Percentiles rank a stretch among this genome's conserved stretches.
Evolutionary conservation across 192 early-diverging fungal genomes (phyloP).

Genomic region (Coemansia biformis): DNA sequence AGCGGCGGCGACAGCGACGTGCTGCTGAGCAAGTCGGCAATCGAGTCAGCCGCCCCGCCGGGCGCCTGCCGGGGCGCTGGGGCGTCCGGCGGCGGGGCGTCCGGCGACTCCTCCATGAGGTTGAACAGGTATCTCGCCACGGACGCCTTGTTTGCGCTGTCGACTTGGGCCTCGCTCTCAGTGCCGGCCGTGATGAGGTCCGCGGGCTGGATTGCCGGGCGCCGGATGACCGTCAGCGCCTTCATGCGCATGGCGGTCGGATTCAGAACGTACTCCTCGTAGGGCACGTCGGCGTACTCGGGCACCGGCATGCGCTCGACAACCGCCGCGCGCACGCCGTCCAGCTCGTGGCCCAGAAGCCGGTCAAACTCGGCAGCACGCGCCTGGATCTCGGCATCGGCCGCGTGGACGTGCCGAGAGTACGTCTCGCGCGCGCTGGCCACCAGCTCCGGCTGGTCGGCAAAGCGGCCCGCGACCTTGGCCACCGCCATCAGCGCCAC

Average conservation of each 20-base stretch:
- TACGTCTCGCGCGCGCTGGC: conserved; percentile 58
- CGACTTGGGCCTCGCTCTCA: too few species aligned
- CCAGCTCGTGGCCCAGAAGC: conserved; percentile 63
- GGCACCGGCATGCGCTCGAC: conserved; percentile 92
- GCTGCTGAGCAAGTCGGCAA: conserved; percentile 75
- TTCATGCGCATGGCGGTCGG: conserved; percentile 52
- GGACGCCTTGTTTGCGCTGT: conserved; percentile 16
- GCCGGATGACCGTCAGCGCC: conserved; percentile 21
- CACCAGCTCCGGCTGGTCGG: conserved; percentile 21
- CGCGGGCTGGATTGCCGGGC: conserved; percentile 19
- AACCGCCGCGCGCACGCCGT: conserved; percentile 67
- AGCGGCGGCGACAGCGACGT: conserved; percentile 40
- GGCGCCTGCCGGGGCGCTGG: conserved; percentile 15
- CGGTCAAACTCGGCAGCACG: conserved; percentile 87
- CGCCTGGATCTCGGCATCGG: conserved; percentile 90
- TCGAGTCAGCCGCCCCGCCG: conserved; percentile 41
- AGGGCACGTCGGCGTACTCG: conserved; percentile 52
- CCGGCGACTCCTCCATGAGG: conserved; percentile 56
- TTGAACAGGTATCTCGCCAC: conserved; percentile 57
- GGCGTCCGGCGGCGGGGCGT: conserved; percentile 5
- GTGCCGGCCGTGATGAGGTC: conserved; percentile 9
- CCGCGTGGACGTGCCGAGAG: conserved; percentile 58
- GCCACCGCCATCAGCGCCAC: conserved; percentile 82
- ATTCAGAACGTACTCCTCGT: conserved; percentile 48
- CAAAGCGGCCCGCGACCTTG: conserved; percentile 83